phyloP scores from a whole-genome alignment of 1,284 basidiomycete species.

The Ceratobasidium sp. region DNA sequence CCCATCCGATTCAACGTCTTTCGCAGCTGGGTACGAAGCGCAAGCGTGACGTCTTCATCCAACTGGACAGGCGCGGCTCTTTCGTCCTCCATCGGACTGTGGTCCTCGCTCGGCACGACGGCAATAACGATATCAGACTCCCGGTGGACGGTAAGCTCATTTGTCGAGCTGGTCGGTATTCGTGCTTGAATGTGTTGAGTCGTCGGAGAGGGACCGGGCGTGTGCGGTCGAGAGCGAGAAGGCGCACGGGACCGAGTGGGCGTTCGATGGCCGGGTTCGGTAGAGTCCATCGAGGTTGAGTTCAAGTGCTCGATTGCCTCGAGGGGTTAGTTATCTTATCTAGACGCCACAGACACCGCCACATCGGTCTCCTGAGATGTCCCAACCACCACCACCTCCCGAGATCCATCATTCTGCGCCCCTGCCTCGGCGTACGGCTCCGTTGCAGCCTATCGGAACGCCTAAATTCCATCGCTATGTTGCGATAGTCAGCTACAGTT shows the following conservation, averaged over 20 bases:
- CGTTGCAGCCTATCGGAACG: background rate
- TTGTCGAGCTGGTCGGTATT: conserved; percentile 22
- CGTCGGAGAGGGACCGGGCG: conserved; percentile 8
- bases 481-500: conserved; percentile 19
- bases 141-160: conserved; percentile 24
- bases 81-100: conserved; percentile 29
- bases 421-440: background rate
- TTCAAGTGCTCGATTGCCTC: background rate
- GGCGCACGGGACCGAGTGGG: conserved; percentile 15
- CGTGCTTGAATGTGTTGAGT: conserved; percentile 5
- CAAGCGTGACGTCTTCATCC: conserved; percentile 28
- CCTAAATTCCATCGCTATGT: conserved; percentile 26
- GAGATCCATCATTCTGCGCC: conserved; percentile 15
- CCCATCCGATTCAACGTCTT: conserved; percentile 33
- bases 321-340: background rate
- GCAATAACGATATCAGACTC: conserved; percentile 3
- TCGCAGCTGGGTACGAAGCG: conserved; percentile 15
- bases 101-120: conserved; percentile 26
- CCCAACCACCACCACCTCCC: conserved; percentile 23
- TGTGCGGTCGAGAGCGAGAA: conserved; percentile 11
- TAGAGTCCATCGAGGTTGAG: conserved; percentile 24
- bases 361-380: background rate
- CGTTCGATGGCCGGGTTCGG: conserved; percentile 1
- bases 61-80: conserved; percentile 19
- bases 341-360: conserved; percentile 9